Evolutionary conservation across 2,329 filamentous ascomycete genomes (phyloP).

Genomic region (Ampelomyces quisqualis): DNA sequence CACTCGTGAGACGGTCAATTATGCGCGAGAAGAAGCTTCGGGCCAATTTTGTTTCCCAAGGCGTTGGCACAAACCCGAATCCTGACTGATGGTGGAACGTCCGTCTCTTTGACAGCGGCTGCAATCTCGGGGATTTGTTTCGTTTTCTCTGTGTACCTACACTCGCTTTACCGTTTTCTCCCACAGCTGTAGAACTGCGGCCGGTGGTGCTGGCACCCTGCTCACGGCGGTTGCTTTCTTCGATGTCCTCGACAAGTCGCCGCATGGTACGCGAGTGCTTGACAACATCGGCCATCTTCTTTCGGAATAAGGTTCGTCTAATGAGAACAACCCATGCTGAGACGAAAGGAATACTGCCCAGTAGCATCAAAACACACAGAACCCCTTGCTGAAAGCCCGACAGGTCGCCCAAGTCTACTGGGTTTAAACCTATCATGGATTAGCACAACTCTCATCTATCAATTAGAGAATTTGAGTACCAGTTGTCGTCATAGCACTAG

Average conservation of each 20-base stretch:
- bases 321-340: slow-evolving; percentile 33
- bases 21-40: slow-evolving; percentile 24
- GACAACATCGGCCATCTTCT: slow-evolving; percentile 31
- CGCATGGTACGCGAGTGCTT: slow-evolving; percentile 29
- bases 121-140: slow-evolving; percentile 7
- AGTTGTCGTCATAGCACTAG: slow-evolving; percentile 37
- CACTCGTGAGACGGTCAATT: slow-evolving; percentile 20
- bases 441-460: neutral
- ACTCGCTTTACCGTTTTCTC: neutral
- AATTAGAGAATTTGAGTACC: slow-evolving; percentile 9
- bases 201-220: slow-evolving; percentile 7
- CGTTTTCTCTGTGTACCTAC: slow-evolving; percentile 3
- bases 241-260: slow-evolving; percentile 27
- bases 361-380: slow-evolving; percentile 27
- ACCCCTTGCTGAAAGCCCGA: slow-evolving; percentile 33
- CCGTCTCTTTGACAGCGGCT: slow-evolving; percentile 17
- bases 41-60: slow-evolving; percentile 32
- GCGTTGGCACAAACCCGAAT: slow-evolving; percentile 33
- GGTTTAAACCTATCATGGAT: slow-evolving; percentile 24
- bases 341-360: slow-evolving; percentile 36
- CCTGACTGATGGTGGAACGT: slow-evolving; percentile 31
- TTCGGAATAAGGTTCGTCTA: slow-evolving; percentile 26
- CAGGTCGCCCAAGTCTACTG: slow-evolving; percentile 27
- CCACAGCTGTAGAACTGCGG: slow-evolving; percentile 2
- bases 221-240: slow-evolving; percentile 14